Conservation (phyloP, 1,284 basidiomycete species). For the Ceratobasidium sp. region DNA sequence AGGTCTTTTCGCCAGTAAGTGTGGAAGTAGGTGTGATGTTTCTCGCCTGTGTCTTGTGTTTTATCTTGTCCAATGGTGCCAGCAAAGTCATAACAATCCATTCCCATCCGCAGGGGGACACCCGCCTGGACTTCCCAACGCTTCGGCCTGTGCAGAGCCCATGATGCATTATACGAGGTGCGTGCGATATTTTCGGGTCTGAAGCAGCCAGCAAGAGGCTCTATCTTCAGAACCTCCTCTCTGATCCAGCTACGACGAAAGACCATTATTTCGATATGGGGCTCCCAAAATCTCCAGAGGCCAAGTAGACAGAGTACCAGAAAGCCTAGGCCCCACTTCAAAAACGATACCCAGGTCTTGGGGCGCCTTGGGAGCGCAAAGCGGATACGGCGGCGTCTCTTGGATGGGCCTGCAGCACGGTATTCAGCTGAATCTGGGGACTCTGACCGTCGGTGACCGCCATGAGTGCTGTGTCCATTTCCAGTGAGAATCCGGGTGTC, state of each 20-base stretch:
- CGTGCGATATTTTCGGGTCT: slow-evolving; percentile 61
- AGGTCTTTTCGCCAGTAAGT: slow-evolving; percentile 91
- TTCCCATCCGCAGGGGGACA: slow-evolving; percentile 70
- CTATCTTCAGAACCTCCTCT: slow-evolving; percentile 67
- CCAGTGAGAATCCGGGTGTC: slow-evolving; percentile 9
- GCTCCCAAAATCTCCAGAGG: slow-evolving; percentile 68
- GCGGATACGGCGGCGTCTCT: slow-evolving; percentile 35
- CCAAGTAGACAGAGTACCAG: slow-evolving; percentile 51
- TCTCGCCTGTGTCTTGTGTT: slow-evolving; percentile 48
- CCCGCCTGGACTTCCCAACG: slow-evolving; percentile 77
- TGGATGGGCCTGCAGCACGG: slow-evolving; percentile 37
- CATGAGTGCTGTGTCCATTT: slow-evolving; percentile 31
- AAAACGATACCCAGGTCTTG: slow-evolving; percentile 36
- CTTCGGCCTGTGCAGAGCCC: slow-evolving; percentile 64
- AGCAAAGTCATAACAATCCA: slow-evolving; percentile 88
- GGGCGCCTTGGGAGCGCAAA: slow-evolving; percentile 36
- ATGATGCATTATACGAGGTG: slow-evolving; percentile 58
- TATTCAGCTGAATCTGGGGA: slow-evolving; percentile 42
- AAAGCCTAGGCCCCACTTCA: slow-evolving; percentile 33
- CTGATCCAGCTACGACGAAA: slow-evolving; percentile 77
- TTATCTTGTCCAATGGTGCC: slow-evolving; percentile 62
- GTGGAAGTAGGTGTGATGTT: slow-evolving; percentile 70
- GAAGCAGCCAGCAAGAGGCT: slow-evolving; percentile 76
- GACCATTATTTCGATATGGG: slow-evolving; percentile 79
- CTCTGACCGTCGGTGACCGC: slow-evolving; percentile 27